Evolutionary conservation across 225 moss, liverwort and hornwort species (phyloP).

Genomic region (Anthoceros angustus): DNA sequence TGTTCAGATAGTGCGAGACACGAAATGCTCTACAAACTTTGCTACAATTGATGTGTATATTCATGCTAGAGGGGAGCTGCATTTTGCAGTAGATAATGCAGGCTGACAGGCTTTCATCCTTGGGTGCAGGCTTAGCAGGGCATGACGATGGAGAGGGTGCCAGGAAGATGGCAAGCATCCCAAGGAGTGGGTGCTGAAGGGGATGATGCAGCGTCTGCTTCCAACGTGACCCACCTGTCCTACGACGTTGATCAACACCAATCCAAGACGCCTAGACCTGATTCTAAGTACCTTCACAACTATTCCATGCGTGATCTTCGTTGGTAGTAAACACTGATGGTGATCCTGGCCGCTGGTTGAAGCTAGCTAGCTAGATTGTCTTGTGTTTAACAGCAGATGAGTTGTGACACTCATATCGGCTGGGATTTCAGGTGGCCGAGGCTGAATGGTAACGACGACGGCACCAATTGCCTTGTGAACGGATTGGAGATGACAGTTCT

Average conservation of each 20-base stretch:
- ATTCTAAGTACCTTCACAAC: no score
- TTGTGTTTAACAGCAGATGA: no score
- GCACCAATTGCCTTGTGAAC: neutral
- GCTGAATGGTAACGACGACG: neutral
- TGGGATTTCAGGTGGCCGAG: neutral
- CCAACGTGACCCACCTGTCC: neutral
- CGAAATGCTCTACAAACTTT: no score
- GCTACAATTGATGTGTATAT: no score
- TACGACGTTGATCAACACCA: neutral
- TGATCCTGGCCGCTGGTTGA: no score
- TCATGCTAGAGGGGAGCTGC: neutral
- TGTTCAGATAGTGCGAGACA: no score
- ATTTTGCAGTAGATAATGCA: neutral
- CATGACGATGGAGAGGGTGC: neutral
- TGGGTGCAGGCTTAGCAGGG: neutral
- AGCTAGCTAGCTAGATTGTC: no score
- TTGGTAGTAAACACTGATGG: no score
- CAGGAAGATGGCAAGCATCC: neutral
- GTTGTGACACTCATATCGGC: no score
- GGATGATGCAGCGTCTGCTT: neutral
- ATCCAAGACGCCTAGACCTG: neutral
- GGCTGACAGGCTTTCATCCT: neutral
- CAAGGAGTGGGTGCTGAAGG: neutral
- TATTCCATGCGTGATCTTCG: no score
- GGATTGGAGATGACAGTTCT: neutral